These are phyloP conservation scores for Populus alba DNA, from an alignment of 345 rosid species.

Conservation along the genomic window DNA sequence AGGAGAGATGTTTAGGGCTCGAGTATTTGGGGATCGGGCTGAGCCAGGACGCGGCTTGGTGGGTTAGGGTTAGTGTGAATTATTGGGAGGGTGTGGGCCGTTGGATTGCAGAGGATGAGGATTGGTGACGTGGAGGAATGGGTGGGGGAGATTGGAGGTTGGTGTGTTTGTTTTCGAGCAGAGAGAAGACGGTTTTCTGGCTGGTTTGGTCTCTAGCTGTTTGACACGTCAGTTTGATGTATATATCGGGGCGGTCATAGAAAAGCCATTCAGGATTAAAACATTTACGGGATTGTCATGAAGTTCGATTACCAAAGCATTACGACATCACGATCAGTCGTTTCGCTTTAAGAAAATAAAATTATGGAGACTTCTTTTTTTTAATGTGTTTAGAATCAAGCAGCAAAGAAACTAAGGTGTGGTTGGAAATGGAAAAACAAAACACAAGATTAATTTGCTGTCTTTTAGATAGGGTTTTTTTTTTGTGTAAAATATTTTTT, in stretches of 20 bases:
- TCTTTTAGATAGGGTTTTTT: too few relatives aligned
- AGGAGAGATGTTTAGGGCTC: background rate
- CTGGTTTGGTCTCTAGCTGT: background rate
- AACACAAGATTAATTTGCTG: too few relatives aligned
- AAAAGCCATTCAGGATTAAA: background rate
- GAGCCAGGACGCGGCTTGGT: too few relatives aligned
- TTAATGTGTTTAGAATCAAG: too few relatives aligned
- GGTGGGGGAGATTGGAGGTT: conserved; percentile 26
- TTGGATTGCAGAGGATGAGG: conserved; percentile 29
- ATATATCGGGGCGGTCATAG: conserved; percentile 12
- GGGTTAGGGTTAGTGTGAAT: conserved; percentile 20
- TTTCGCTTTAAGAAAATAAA: background rate
- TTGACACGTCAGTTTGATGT: conserved; percentile 20
- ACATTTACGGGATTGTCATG: conserved; percentile 6
- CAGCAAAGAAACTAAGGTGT: too few relatives aligned
- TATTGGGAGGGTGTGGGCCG: conserved; percentile 19
- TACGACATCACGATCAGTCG: background rate
- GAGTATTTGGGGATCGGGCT: background rate
- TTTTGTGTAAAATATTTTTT: too few relatives aligned
- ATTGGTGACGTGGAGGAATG: conserved; percentile 39
- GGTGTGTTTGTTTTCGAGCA: conserved; percentile 47
- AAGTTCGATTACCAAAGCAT: background rate
- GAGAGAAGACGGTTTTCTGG: background rate
- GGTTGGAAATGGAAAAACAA: too few relatives aligned
- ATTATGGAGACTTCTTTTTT: too few relatives aligned